A percentile compares a stretch with the other conserved stretches of the same genome.
Evolutionary conservation across 1,284 basidiomycete species (phyloP).

Genomic region (Sanghuangporus weigelae): DNA sequence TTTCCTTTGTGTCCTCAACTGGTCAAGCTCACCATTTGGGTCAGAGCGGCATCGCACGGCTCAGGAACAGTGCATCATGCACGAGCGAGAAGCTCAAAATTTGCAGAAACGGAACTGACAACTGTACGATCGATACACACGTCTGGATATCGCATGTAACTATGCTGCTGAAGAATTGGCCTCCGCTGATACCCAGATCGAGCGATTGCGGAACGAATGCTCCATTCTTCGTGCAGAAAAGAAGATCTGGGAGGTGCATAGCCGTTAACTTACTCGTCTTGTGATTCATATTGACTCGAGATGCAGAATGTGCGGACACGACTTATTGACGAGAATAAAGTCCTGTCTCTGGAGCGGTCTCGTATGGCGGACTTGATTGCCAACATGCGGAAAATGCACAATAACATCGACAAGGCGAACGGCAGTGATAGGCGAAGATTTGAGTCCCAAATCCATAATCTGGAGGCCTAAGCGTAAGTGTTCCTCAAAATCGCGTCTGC

Average conservation of each 20-base stretch:
- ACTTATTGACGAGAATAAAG: too few relatives aligned
- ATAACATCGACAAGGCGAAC: slow-evolving; percentile 77
- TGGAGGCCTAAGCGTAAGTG: slow-evolving; percentile 74
- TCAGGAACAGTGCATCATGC: slow-evolving; percentile 54
- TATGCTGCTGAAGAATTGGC: slow-evolving; percentile 61
- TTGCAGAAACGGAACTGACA: slow-evolving; percentile 61
- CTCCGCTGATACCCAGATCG: slow-evolving; percentile 50
- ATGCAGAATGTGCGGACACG: too few relatives aligned
- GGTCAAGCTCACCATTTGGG: slow-evolving; percentile 1
- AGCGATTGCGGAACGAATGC: slow-evolving; percentile 77
- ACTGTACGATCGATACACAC: slow-evolving; percentile 61
- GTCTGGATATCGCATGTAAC: slow-evolving; percentile 60
- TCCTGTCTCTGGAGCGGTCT: too few relatives aligned
- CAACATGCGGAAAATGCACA: slow-evolving; percentile 86
- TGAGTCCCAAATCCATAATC: slow-evolving; percentile 73
- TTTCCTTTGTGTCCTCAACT: background rate
- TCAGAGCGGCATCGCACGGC: slow-evolving; percentile 62
- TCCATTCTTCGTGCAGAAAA: slow-evolving; percentile 88
- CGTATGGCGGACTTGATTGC: too few relatives aligned
- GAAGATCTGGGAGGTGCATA: slow-evolving; percentile 81
- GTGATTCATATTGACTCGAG: too few relatives aligned
- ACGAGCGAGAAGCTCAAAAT: slow-evolving; percentile 55
- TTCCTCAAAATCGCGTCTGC: background rate
- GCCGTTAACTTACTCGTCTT: too few relatives aligned
- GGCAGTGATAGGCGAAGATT: slow-evolving; percentile 76